Evolutionary conservation across 2,329 filamentous ascomycete species (phyloP).

Genomic region (Colletotrichum navitas): DNA sequence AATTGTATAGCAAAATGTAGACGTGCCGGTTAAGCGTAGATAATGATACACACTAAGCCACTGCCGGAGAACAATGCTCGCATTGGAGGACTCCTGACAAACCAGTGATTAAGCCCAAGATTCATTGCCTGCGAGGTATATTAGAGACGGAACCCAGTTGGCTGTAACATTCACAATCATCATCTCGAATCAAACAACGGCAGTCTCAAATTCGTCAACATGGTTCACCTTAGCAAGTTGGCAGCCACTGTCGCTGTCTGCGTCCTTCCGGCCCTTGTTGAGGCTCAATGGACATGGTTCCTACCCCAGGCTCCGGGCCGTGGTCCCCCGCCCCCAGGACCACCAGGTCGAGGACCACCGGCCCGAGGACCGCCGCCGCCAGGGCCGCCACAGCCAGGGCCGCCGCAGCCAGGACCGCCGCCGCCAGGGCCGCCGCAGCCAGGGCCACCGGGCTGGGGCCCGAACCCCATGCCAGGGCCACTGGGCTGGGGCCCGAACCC

Average conservation of each 20-base stretch:
- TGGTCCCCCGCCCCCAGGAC: not conserved
- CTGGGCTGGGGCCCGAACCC: too few species aligned
- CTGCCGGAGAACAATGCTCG: not conserved
- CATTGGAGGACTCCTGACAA: too few species aligned
- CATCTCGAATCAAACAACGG: not conserved
- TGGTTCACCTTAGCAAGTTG: slow-evolving; percentile 14
- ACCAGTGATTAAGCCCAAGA: not conserved
- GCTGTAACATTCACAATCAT: not conserved
- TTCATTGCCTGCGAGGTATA: not conserved
- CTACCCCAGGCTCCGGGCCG: not conserved
- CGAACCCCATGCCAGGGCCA: too few species aligned
- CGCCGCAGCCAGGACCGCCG: not conserved
- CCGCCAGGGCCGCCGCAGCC: not conserved
- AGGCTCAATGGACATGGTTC: not conserved
- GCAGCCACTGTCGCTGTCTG: not conserved
- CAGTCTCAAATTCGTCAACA: slow-evolving; percentile 2
- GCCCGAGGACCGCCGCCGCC: not conserved
- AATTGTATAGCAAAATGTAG: not conserved
- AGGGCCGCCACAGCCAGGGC: not conserved
- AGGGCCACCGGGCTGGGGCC: not conserved
- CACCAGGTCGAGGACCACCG: too few species aligned
- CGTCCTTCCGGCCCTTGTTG: not conserved
- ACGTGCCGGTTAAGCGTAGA: slow-evolving; percentile 7
- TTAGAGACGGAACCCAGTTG: not conserved
- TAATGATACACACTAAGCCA: not conserved